Percentiles rank a stretch among this genome's conserved stretches.
Conservation (phyloP, 768 basidiomycete species). For the Podaxis sp. region DNA sequence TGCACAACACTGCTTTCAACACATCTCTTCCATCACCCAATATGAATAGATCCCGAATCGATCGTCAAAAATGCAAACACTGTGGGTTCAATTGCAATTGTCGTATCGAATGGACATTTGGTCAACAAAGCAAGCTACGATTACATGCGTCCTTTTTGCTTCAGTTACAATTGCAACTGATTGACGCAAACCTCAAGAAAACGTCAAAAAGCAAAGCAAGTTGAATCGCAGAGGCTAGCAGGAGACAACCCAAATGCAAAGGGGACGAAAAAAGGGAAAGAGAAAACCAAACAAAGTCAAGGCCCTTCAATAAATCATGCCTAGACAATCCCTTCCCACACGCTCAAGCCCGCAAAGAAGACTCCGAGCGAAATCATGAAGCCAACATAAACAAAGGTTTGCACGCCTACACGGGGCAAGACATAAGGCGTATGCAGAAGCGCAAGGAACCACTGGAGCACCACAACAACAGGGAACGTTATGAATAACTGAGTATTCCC, state of each 20-base stretch:
- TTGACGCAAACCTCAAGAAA: not conserved
- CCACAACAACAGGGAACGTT: constrained; percentile 38
- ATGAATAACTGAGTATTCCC: constrained; percentile 33
- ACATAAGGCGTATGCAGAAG: constrained; percentile 64
- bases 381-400: constrained; percentile 69
- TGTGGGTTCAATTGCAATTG: too few species aligned
- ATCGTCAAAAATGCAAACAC: too few species aligned
- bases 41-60: too few species aligned
- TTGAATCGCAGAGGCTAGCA: not conserved
- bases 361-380: constrained; percentile 61
- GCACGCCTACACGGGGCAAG: constrained; percentile 70
- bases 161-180: not conserved
- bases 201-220: not conserved
- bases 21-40: too few species aligned
- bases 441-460: constrained; percentile 50
- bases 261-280: not conserved
- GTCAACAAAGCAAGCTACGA: not conserved
- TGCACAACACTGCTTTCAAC: too few species aligned
- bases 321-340: constrained; percentile 58
- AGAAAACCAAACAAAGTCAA: not conserved
- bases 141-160: not conserved
- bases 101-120: not conserved
- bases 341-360: constrained; percentile 68
- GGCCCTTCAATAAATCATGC: not conserved
- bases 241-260: not conserved